phyloP scores from a whole-genome alignment of 1,284 basidiomycete species.

The Heliocybe sulcata region DNA sequence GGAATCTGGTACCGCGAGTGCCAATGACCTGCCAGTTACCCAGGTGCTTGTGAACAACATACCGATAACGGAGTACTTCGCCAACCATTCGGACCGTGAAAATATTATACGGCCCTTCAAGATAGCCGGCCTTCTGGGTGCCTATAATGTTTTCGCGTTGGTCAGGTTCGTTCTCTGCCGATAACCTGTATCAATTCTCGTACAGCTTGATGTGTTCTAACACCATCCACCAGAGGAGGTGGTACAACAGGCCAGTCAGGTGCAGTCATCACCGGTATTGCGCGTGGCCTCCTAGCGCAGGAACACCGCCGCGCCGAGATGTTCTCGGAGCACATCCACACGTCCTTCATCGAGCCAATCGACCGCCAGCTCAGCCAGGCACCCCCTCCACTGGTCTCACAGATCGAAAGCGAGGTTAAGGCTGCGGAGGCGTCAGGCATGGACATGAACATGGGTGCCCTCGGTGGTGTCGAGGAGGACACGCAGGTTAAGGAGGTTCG shows the following conservation, averaged over 20 bases:
- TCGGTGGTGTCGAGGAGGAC: neutral
- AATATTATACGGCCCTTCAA: constrained; percentile 78
- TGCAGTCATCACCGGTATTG: constrained; percentile 81
- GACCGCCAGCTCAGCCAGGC: neutral
- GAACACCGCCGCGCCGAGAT: constrained; percentile 29
- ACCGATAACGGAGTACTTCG: constrained; percentile 77
- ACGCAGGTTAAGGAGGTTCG: neutral
- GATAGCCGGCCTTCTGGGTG: constrained; percentile 79
- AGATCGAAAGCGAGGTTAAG: neutral
- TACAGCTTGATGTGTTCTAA: neutral
- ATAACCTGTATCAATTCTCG: neutral
- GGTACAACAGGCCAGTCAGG: constrained; percentile 88
- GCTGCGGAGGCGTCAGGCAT: neutral
- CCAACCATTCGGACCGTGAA: constrained; percentile 73
- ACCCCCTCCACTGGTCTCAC: neutral
- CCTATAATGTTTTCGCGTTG: constrained; percentile 90
- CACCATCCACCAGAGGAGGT: constrained; percentile 54
- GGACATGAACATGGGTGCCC: neutral
- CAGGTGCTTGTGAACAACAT: constrained; percentile 78
- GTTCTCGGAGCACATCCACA: constrained; percentile 4
- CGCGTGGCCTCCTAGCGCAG: constrained; percentile 74
- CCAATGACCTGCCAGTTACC: neutral
- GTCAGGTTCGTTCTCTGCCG: constrained; percentile 20
- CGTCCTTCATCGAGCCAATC: constrained; percentile 37
- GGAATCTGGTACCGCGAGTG: neutral